Conservation (phyloP, 176 grass and related monocot species). For the Carex littledalei region DNA sequence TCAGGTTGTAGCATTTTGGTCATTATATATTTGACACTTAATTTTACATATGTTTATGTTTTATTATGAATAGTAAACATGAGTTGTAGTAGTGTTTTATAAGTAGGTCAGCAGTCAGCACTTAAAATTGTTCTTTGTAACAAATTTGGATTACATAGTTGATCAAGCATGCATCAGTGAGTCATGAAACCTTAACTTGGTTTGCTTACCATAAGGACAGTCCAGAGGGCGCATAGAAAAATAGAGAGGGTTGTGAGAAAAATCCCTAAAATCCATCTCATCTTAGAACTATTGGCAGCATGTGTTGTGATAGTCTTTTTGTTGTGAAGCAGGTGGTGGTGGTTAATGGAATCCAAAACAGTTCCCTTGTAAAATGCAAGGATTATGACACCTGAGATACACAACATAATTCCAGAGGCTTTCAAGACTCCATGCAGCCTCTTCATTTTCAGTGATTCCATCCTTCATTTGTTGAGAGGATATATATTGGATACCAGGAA, state of each 20-base stretch:
- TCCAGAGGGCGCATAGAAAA: slow-evolving; percentile 43
- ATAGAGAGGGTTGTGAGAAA: slow-evolving; percentile 28
- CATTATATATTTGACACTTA: no score
- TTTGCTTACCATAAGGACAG: slow-evolving; percentile 39
- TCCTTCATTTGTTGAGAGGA: slow-evolving; percentile 18
- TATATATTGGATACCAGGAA: neutral
- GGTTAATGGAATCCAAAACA: slow-evolving; percentile 40
- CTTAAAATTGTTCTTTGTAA: no score
- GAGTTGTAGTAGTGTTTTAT: no score
- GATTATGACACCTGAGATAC: slow-evolving; percentile 24
- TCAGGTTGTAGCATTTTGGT: no score
- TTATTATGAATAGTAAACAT: no score
- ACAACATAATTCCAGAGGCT: slow-evolving; percentile 24
- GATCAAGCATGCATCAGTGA: no score
- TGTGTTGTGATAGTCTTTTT: neutral
- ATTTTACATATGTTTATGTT: no score
- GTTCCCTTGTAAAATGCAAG: slow-evolving; percentile 56
- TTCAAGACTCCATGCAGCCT: slow-evolving; percentile 40
- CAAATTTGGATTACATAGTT: no score
- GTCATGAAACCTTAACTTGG: neutral
- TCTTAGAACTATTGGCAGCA: neutral
- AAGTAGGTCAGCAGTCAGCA: no score
- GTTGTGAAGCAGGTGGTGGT: slow-evolving; percentile 17
- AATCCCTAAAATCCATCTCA: slow-evolving; percentile 45
- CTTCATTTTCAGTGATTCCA: slow-evolving; percentile 44